phyloP scores from a whole-genome alignment of 2,329 filamentous ascomycete genomes.

The Lasiodiplodia sp. region DNA sequence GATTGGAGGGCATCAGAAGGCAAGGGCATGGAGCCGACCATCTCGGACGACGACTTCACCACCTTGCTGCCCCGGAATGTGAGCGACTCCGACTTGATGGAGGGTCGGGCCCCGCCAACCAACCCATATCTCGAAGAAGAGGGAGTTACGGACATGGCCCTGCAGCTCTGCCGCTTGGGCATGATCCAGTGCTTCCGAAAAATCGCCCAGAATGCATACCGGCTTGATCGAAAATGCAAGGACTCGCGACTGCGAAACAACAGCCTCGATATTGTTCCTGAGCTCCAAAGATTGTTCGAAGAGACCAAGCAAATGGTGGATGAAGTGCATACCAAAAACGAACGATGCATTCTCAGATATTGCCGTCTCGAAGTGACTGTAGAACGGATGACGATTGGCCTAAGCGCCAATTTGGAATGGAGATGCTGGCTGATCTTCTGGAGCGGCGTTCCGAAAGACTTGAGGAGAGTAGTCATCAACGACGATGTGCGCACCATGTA shows the following conservation, averaged over 20 bases:
- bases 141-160: conserved; percentile 44
- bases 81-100: conserved; percentile 48
- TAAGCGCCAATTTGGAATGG: conserved; percentile 46
- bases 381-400: conserved; percentile 41
- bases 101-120: conserved; percentile 42
- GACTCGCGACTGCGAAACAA: conserved; percentile 11
- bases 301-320: conserved; percentile 47
- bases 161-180: conserved; percentile 45
- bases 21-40: conserved; percentile 48
- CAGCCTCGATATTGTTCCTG: conserved; percentile 38
- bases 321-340: conserved; percentile 44
- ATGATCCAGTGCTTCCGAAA: conserved; percentile 44
- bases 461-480: conserved; percentile 22
- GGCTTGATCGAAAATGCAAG: conserved; percentile 44
- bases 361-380: conserved; percentile 42
- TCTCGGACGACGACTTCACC: conserved; percentile 48
- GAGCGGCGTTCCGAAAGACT: conserved; percentile 44
- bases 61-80: conserved; percentile 47
- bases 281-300: conserved; percentile 44
- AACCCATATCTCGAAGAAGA: conserved; percentile 43
- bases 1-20: conserved; percentile 49
- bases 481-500: conserved; percentile 23
- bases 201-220: conserved; percentile 48
- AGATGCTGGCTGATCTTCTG: conserved; percentile 48
- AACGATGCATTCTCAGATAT: conserved; percentile 42